Conservation (phyloP, 2,329 filamentous ascomycete genomes). For the Xylaria sp. region DNA sequence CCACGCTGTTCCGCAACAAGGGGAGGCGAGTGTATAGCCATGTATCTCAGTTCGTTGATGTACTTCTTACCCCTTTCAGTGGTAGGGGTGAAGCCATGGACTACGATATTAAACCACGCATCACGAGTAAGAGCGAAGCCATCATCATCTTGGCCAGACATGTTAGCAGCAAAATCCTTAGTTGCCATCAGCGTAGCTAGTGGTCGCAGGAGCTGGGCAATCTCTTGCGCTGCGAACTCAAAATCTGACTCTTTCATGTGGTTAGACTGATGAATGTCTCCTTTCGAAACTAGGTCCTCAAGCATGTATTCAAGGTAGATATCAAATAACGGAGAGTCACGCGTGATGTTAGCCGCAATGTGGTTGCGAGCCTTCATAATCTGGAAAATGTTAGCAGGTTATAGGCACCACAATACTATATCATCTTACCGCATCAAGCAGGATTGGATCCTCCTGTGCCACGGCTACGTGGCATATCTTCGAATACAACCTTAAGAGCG, state of each 20-base stretch:
- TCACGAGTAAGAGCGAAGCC: constrained; percentile 81
- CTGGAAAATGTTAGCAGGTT: constrained; percentile 48
- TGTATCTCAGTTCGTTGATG: constrained; percentile 78
- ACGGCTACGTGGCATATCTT: constrained; percentile 79
- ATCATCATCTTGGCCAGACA: constrained; percentile 69
- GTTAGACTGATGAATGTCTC: constrained; percentile 81
- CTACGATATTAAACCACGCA: constrained; percentile 97
- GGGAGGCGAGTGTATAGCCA: constrained; percentile 88
- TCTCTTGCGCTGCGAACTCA: constrained; percentile 85
- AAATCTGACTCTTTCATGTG: constrained; percentile 81
- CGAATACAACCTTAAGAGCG: constrained; percentile 84
- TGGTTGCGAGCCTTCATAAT: constrained; percentile 82
- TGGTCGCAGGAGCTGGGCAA: constrained; percentile 86
- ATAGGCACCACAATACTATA: neutral
- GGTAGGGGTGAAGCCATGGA: constrained; percentile 85
- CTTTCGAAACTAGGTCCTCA: constrained; percentile 88
- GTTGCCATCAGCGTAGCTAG: constrained; percentile 84
- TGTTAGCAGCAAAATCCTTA: constrained; percentile 65
- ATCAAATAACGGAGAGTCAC: constrained; percentile 79
- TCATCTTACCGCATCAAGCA: constrained; percentile 76
- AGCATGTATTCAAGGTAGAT: constrained; percentile 87
- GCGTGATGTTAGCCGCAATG: constrained; percentile 76
- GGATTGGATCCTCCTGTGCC: constrained; percentile 71
- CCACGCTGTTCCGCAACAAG: constrained; percentile 88
- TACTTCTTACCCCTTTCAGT: constrained; percentile 80